These are phyloP conservation scores for Suhomyces sp. DNA, from an alignment of 805 yeast species.

Conservation along the genomic window DNA sequence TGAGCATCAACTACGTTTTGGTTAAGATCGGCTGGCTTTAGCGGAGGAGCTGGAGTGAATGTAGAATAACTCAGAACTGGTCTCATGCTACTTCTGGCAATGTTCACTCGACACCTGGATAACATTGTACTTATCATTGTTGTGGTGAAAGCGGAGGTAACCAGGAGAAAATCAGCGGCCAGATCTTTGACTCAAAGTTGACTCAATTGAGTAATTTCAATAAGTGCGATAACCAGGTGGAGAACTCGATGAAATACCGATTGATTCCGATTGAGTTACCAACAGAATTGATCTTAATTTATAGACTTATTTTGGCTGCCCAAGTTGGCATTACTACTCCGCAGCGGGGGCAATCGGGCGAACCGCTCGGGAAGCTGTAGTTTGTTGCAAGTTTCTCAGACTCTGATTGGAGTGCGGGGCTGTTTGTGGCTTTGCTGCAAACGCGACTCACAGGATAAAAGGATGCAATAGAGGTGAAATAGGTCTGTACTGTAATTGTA, in stretches of 20 bases:
- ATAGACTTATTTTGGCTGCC: background rate
- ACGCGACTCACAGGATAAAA: background rate
- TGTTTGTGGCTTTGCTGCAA: background rate
- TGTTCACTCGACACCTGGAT: background rate
- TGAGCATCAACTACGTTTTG: constrained; percentile 76
- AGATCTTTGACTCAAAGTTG: background rate
- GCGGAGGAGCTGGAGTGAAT: constrained; percentile 17
- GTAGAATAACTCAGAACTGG: constrained; percentile 9
- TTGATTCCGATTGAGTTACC: too few species aligned
- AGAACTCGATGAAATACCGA: background rate
- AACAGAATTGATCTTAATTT: background rate
- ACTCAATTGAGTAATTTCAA: background rate
- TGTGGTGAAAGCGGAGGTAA: background rate
- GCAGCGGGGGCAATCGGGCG: background rate
- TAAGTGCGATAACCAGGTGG: background rate
- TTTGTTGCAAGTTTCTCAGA: background rate
- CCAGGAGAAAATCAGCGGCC: background rate
- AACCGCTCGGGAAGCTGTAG: background rate
- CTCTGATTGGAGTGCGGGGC: background rate
- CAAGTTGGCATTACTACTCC: background rate
- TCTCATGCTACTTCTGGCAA: background rate
- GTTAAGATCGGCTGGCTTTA: constrained; percentile 53
- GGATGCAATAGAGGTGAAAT: too few species aligned
- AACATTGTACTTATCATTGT: background rate
- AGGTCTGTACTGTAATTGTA: too few species aligned